phyloP scores from a whole-genome alignment of 2,329 filamentous ascomycete genomes.

The Penicillium polonicum region DNA sequence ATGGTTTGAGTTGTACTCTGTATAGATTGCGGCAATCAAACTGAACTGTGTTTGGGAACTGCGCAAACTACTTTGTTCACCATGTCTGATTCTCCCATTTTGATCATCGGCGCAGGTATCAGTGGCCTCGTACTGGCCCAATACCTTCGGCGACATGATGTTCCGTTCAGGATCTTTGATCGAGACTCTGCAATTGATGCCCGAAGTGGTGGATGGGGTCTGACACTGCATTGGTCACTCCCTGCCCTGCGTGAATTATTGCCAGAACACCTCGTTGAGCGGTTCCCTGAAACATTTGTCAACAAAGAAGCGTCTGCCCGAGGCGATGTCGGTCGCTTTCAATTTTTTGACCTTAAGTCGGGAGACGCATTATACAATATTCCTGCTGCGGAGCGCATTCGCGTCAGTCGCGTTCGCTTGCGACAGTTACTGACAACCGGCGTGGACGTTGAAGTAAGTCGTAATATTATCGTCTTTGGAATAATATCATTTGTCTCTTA shows the following conservation, averaged over 20 bases:
- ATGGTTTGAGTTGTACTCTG: too few relatives aligned
- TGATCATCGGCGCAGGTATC: conserved; percentile 47
- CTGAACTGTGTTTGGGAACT: background rate
- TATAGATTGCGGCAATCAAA: background rate
- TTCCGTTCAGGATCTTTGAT: conserved; percentile 43
- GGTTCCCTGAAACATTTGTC: conserved; percentile 54
- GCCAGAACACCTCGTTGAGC: conserved; percentile 47
- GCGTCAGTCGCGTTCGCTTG: conserved; percentile 51
- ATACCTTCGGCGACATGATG: conserved; percentile 33
- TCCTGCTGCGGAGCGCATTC: conserved; percentile 47
- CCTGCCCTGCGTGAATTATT: conserved; percentile 53
- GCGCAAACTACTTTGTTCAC: background rate
- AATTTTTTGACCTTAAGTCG: conserved; percentile 57
- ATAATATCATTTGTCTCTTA: too few relatives aligned
- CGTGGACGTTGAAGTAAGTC: conserved; percentile 48
- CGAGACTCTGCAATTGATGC: conserved; percentile 46
- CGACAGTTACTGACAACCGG: conserved; percentile 48
- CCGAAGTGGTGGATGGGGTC: conserved; percentile 59
- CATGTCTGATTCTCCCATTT: conserved; percentile 34
- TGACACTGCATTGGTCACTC: conserved; percentile 64
- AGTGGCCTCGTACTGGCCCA: conserved; percentile 46
- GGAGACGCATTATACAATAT: conserved; percentile 49
- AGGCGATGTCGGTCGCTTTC: conserved; percentile 51
- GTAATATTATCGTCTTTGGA: background rate
- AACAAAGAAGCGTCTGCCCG: conserved; percentile 51